These are phyloP conservation scores for Cyberlindnera galapagoensis DNA, from an alignment of 805 yeast species.

Conservation along the genomic window DNA sequence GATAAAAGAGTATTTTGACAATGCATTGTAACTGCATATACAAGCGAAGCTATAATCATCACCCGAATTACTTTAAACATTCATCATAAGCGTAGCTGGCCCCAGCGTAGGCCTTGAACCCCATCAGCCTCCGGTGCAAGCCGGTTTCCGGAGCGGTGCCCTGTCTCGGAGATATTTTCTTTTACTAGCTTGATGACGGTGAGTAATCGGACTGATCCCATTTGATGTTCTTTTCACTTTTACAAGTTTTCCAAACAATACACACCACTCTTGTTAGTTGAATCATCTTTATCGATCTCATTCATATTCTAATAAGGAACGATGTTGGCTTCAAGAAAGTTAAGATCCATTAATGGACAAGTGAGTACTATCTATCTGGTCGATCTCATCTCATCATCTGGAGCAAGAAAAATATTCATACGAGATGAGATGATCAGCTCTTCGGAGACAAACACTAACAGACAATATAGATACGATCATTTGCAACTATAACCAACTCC, in stretches of 20 bases:
- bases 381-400: too few relatives aligned
- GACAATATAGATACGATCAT: constrained; percentile 12
- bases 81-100: too few relatives aligned
- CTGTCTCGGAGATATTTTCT: constrained; percentile 1
- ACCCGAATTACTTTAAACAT: too few relatives aligned
- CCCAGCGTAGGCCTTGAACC: not conserved
- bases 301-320: not conserved
- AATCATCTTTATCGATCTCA: not conserved
- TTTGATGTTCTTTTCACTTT: too few relatives aligned
- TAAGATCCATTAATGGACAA: constrained; percentile 7
- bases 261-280: not conserved
- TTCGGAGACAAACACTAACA: constrained; percentile 1
- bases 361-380: constrained; percentile 10
- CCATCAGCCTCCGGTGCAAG: not conserved
- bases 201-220: constrained; percentile 5
- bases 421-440: constrained; percentile 1
- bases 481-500: constrained; percentile 19
- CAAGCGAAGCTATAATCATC: too few relatives aligned
- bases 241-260: too few relatives aligned
- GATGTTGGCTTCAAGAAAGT: constrained; percentile 10
- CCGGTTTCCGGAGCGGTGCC: not conserved
- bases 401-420: too few relatives aligned
- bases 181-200: constrained; percentile 1
- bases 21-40: too few relatives aligned
- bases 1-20: too few relatives aligned